Conservation (phyloP, 1,284 basidiomycete species). For the Ustilago curta region DNA sequence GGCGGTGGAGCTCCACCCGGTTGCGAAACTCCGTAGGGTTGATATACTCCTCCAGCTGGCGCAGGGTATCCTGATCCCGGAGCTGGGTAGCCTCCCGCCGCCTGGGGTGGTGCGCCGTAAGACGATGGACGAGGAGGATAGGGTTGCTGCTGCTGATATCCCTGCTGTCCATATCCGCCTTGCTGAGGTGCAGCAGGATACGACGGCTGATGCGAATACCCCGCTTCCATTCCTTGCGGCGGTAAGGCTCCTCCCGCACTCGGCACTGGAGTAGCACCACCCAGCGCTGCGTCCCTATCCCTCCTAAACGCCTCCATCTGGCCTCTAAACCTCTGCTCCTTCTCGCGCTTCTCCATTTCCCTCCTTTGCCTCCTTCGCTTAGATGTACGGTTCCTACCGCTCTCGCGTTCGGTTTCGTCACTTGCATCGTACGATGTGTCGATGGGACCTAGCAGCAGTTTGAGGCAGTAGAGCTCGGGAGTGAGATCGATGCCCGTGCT, state of each 20-base stretch:
- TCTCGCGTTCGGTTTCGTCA: slow-evolving; percentile 40
- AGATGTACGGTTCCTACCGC: slow-evolving; percentile 9
- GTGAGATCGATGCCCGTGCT: slow-evolving; percentile 57
- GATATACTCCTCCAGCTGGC: slow-evolving; percentile 9
- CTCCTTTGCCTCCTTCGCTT: slow-evolving; percentile 33
- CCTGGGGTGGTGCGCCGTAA: slow-evolving; percentile 7
- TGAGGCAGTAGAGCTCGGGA: slow-evolving; percentile 56
- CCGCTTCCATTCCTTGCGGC: slow-evolving; percentile 17
- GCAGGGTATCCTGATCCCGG: slow-evolving; percentile 6
- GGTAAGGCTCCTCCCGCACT: slow-evolving; percentile 45
- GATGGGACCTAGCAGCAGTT: slow-evolving; percentile 59
- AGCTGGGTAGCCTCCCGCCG: slow-evolving; percentile 17
- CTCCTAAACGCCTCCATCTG: slow-evolving; percentile 27
- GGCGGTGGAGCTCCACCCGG: slow-evolving; percentile 25
- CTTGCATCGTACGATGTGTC: slow-evolving; percentile 57
- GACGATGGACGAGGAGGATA: slow-evolving; percentile 19
- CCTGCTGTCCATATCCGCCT: slow-evolving; percentile 23
- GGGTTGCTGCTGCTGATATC: slow-evolving; percentile 15
- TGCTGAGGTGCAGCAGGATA: slow-evolving; percentile 27
- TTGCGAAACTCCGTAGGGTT: slow-evolving; percentile 15
- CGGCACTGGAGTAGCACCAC: slow-evolving; percentile 22
- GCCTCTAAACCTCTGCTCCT: slow-evolving; percentile 21
- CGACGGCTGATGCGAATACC: slow-evolving; percentile 35
- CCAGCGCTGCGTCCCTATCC: slow-evolving; percentile 27
- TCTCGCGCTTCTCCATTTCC: slow-evolving; percentile 20